Evolutionary conservation across 371 early-diverging fungal species (phyloP).

Genomic region (Mycotypha africana): DNA sequence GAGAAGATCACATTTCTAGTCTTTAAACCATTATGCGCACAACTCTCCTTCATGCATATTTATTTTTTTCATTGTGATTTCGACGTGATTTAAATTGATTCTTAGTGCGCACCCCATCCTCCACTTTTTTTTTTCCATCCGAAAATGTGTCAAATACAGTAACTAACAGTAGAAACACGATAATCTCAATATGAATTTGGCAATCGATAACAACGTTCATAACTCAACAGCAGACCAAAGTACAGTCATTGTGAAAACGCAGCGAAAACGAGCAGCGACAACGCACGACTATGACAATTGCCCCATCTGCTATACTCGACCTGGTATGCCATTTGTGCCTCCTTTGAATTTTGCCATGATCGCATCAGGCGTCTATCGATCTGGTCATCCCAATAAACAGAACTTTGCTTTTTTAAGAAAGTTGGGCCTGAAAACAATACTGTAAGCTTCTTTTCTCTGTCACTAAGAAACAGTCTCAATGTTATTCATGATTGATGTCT

Average conservation of each 20-base stretch:
- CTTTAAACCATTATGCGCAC: too few relatives aligned
- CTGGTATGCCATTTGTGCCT: constrained; percentile 62
- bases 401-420: constrained; percentile 78
- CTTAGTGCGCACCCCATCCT: too few relatives aligned
- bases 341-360: constrained; percentile 91
- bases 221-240: too few relatives aligned
- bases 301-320: constrained; percentile 34
- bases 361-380: constrained; percentile 79
- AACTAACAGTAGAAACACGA: constrained; percentile 1
- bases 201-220: constrained; percentile 1
- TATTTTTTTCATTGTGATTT: too few relatives aligned
- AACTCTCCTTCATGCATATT: too few relatives aligned
- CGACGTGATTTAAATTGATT: too few relatives aligned
- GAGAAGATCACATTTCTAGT: too few relatives aligned
- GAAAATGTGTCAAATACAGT: neutral
- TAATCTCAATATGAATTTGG: neutral
- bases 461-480: too few relatives aligned
- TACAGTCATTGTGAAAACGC: too few relatives aligned
- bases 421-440: constrained; percentile 69
- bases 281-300: constrained; percentile 25
- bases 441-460: too few relatives aligned
- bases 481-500: too few relatives aligned
- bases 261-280: too few relatives aligned
- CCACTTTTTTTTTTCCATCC: neutral
- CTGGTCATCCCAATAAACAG: constrained; percentile 80